A percentile compares a stretch with the other conserved stretches of the same genome.
These are phyloP conservation scores for Podospora conica DNA, from an alignment of 495 filamentous ascomycete genomes.

Conservation along the genomic window DNA sequence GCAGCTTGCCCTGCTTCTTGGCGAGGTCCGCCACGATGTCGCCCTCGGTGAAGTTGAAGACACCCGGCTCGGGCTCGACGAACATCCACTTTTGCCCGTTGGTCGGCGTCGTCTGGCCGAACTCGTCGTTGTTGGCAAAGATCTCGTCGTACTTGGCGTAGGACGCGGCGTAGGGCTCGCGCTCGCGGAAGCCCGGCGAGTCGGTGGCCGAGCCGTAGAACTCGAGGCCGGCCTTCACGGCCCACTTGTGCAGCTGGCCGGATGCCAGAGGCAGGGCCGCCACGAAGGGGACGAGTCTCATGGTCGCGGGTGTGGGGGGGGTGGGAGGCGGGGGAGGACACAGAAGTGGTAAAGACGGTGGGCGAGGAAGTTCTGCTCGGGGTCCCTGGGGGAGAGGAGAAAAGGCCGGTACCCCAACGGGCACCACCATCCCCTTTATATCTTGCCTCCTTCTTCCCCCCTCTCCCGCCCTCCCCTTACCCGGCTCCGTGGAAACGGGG, in stretches of 20 bases:
- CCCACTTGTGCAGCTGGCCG: conserved; percentile 34
- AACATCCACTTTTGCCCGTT: conserved; percentile 53
- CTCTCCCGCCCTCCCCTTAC: conserved; percentile 1
- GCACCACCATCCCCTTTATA: neutral
- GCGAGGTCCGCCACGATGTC: conserved; percentile 46
- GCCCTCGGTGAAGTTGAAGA: conserved; percentile 51
- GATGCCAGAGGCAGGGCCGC: conserved; percentile 15
- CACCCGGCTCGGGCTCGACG: conserved; percentile 40
- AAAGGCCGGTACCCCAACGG: neutral
- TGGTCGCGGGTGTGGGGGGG: neutral
- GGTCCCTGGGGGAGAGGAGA: neutral
- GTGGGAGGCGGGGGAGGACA: neutral
- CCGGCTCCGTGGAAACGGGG: conserved; percentile 17
- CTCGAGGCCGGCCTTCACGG: conserved; percentile 36
- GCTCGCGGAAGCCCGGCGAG: conserved; percentile 34
- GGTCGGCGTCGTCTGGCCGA: conserved; percentile 48
- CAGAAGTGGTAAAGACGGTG: neutral
- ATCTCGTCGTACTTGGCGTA: conserved; percentile 33
- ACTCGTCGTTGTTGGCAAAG: conserved; percentile 40
- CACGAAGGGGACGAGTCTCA: conserved; percentile 9
- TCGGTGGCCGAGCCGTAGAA: conserved; percentile 50
- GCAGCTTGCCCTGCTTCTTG: conserved; percentile 40
- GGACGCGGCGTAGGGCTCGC: conserved; percentile 21
- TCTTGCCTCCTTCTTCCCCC: neutral
- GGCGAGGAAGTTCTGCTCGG: neutral